Conservation (phyloP, 768 basidiomycete genomes). For the Dioszegia hungarica region DNA sequence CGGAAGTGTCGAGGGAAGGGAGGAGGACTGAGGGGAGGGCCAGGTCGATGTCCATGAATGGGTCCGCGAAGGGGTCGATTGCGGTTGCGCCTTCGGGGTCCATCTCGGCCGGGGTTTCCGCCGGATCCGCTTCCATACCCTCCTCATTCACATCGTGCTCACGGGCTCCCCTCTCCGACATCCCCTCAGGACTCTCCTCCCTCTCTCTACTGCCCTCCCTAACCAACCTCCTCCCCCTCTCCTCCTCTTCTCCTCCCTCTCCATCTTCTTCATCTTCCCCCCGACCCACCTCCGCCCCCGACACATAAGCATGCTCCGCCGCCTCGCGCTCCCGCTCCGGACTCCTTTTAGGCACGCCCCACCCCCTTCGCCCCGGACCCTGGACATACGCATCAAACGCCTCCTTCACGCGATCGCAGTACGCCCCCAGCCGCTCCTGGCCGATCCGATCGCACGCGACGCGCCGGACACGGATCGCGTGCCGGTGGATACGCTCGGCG, state of each 20-base stretch:
- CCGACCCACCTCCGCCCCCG: not conserved
- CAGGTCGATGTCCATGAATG: slow-evolving; percentile 5
- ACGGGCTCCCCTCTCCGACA: not conserved
- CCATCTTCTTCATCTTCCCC: slow-evolving; percentile 8
- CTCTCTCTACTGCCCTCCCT: slow-evolving; percentile 8
- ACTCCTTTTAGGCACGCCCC: not conserved
- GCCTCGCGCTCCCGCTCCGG: not conserved
- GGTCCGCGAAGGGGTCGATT: not conserved
- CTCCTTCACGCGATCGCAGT: slow-evolving; percentile 46
- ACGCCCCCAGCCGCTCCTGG: slow-evolving; percentile 43
- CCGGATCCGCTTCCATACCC: not conserved
- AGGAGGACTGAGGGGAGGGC: not conserved
- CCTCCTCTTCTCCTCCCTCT: slow-evolving; percentile 1
- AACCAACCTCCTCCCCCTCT: slow-evolving; percentile 1
- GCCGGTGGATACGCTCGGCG: slow-evolving; percentile 38
- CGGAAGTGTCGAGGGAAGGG: too few relatives aligned
- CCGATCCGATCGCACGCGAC: slow-evolving; percentile 47
- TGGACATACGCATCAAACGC: slow-evolving; percentile 46
- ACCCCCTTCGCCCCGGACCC: slow-evolving; percentile 3
- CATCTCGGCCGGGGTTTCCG: too few relatives aligned
- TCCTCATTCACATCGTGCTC: not conserved
- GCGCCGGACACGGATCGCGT: slow-evolving; percentile 41
- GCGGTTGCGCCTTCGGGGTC: too few relatives aligned
- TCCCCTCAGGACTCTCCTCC: not conserved
- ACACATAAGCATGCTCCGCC: not conserved